phyloP scores from a whole-genome alignment of 371 early-diverging fungal genomes.

The Chytridium lagenaria region DNA sequence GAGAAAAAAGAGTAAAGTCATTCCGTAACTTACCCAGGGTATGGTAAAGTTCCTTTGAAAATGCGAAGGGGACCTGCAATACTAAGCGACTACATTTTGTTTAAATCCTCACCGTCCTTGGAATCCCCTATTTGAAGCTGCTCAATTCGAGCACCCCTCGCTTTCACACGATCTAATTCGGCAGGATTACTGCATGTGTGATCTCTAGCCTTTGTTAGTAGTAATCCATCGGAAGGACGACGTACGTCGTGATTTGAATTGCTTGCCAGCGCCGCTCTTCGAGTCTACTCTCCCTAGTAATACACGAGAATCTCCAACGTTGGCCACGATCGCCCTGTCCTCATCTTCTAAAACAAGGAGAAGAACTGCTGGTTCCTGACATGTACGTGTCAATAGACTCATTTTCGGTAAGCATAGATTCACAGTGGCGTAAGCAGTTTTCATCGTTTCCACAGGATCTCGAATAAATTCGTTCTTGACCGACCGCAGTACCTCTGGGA shows the following conservation, averaged over 20 bases:
- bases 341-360: constrained; percentile 33
- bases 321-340: constrained; percentile 40
- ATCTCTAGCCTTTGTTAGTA: constrained; percentile 41
- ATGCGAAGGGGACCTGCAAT: constrained; percentile 54
- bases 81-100: not conserved
- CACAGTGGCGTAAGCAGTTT: constrained; percentile 39
- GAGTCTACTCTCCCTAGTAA: constrained; percentile 36
- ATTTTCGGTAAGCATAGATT: constrained; percentile 41
- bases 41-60: constrained; percentile 59
- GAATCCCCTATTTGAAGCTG: constrained; percentile 42
- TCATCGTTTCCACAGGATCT: constrained; percentile 44
- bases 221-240: not conserved
- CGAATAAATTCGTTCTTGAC: constrained; percentile 21
- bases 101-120: constrained; percentile 27
- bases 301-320: constrained; percentile 56
- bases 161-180: constrained; percentile 47
- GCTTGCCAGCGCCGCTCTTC: constrained; percentile 18
- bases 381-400: constrained; percentile 54
- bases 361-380: constrained; percentile 55
- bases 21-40: constrained; percentile 51
- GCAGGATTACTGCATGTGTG: constrained; percentile 48
- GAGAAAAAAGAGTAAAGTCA: constrained; percentile 11
- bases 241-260: constrained; percentile 49
- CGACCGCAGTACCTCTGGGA: constrained; percentile 39
- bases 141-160: constrained; percentile 55